These are phyloP conservation scores for Fusarium pininemorale DNA, from an alignment of 2,329 filamentous ascomycete species.

Conservation along the genomic window DNA sequence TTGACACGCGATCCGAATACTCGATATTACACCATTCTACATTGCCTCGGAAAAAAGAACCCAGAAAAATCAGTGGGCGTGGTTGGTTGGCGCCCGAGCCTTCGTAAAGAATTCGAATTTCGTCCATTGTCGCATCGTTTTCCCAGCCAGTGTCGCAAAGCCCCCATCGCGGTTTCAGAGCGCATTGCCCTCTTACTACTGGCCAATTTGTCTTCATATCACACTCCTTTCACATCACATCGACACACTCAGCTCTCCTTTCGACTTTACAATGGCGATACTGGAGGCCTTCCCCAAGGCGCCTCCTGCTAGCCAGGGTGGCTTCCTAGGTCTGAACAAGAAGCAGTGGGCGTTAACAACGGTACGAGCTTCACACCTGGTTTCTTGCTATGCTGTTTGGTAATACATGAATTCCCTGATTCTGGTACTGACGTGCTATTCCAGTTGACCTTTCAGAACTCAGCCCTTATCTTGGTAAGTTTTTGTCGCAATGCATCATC, in stretches of 20 bases:
- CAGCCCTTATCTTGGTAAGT: slow-evolving; percentile 75
- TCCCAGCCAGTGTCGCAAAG: slow-evolving; percentile 28
- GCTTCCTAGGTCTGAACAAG: slow-evolving; percentile 39
- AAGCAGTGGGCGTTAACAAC: slow-evolving; percentile 41
- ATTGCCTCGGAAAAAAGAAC: not conserved
- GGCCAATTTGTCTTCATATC: not conserved
- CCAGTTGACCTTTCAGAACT: slow-evolving; percentile 80
- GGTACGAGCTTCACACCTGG: slow-evolving; percentile 3
- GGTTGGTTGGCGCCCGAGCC: not conserved
- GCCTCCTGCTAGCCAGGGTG: slow-evolving; percentile 11
- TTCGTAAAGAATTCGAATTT: slow-evolving; percentile 4
- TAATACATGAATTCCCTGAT: not conserved
- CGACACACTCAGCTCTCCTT: not conserved
- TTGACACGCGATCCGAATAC: not conserved
- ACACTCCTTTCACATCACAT: slow-evolving; percentile 2
- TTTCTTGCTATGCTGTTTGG: not conserved
- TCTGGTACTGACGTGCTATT: slow-evolving; percentile 18
- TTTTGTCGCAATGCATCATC: slow-evolving; percentile 1
- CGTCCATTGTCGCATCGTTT: slow-evolving; percentile 25
- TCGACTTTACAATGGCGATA: slow-evolving; percentile 35
- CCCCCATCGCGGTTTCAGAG: slow-evolving; percentile 15
- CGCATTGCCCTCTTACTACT: slow-evolving; percentile 2
- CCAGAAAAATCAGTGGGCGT: not conserved
- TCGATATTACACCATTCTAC: not conserved
- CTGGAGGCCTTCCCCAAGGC: slow-evolving; percentile 24